Base-by-base conservation (phyloP, 2,329 filamentous ascomycete genomes). In the Epichloe festucae region DNA sequence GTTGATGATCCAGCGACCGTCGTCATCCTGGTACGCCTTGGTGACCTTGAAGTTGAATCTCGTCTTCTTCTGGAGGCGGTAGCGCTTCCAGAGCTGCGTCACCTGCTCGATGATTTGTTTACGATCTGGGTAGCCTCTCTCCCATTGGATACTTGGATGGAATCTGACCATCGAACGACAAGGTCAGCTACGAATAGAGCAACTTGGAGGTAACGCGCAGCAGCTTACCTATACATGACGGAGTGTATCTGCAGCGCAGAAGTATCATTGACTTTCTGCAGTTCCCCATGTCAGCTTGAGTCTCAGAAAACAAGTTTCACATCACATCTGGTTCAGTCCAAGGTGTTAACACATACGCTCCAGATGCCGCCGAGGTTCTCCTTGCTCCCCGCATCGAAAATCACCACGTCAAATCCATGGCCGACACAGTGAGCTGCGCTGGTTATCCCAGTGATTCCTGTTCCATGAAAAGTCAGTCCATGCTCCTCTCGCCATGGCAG, bases 191-290 rank as follows among this genome's bases (percentile, higher is more conserved):
- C 15, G 7, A 10, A n/a, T 11, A 40, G 7, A 8, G 14, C n/a
- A 8, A 8, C 39, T n/a, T 21, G 3, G 21, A 44, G 42, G 31
- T 15, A 19, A 15, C 10, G 12, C n/a, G 11, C 21, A 4, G n/a
- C 21, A 4, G 11, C 46, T 5, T 49, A 49, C 48, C 88, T 79
- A 65, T 91, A 94, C 87, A 93, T 93, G 53, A 90, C 66, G 19
- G 82, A 87, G 64, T 94, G 87, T 21, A 94, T 90, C 61, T 93
- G 87, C 0, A 94, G 75, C 15, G 85, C 81, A 0, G 86, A 90
- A 0, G 86, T 90, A 49, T 85, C 86, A 69, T 93, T 91, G 41
- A 93, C 86, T 65, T 78, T 77, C 81, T 87, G 53, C 0, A 7
- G 3, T 12, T 27, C 5, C 10, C 7, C 17, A 3, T 3, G 21